Base-by-base conservation (phyloP, 1,284 basidiomycete genomes). In the Cryptococcus jaspeensis region DNA sequence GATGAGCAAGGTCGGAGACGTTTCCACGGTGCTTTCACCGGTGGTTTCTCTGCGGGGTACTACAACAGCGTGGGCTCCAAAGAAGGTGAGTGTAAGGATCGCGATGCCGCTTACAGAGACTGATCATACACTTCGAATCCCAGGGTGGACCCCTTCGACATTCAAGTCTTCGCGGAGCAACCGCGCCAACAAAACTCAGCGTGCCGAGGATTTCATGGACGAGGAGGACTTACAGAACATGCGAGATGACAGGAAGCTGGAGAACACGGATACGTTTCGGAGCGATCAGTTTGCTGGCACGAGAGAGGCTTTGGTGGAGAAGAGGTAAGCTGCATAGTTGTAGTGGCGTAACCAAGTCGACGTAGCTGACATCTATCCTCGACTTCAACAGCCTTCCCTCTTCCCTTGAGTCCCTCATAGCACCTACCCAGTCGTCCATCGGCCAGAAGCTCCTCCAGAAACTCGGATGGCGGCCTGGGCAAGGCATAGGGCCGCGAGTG, bases 201-300 rank as follows among this genome's bases (percentile, higher is more conserved):
- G 84, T 12, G 86, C 89, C 0, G 91, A 97, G 72, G 95, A 98
- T 74, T 98, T 92, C 74, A 99, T 99, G 95, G 95, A 99, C 77
- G 95, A 97, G 44, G 96, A 99, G 78, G 95, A 97, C 75, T 79
- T 95, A n/a, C 84, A 87, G 39, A 90, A 90, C 61, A 74, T 88
- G 59, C 84, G 82, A 40, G 89, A 90, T 48, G 84, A 84, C 64
- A 82, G 86, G 62, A 84, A 84, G 45, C 75, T 95, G 9, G 87
- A 90, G 69, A 77, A 75, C 52, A 78, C 75, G 2, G 73, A 76
- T 3, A 73, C 70, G 0, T 78, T 78, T 58, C 62, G 60, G 22
- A 84, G 84, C 85, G 76, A 88, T 85, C 84, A 85, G 18, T 78
- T 83, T 1, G 85, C 82, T 8, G 84, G 83, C 0, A 84, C 84